Percentiles rank a stretch among this genome's conserved stretches.
These are phyloP conservation scores for Neurospora sp. DNA, from an alignment of 495 filamentous ascomycete genomes.

Conservation along the genomic window DNA sequence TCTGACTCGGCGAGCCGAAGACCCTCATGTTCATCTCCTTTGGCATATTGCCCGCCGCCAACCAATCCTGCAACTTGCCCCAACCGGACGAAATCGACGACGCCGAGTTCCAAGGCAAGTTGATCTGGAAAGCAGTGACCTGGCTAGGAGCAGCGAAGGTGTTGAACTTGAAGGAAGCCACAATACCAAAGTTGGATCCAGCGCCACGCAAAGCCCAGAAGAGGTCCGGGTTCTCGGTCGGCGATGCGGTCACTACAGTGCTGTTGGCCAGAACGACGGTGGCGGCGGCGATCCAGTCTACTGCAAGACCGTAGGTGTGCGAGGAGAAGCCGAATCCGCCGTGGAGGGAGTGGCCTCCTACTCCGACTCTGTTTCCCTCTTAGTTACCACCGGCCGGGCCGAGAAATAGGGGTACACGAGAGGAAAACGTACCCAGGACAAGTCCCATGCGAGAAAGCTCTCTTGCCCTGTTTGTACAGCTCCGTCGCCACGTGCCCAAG, in stretches of 20 bases:
- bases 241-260: slow-evolving; percentile 27
- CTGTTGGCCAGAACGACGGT: slow-evolving; percentile 35
- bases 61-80: slow-evolving; percentile 25
- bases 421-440: slow-evolving; percentile 29
- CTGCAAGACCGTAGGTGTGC: slow-evolving; percentile 31
- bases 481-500: slow-evolving; percentile 31
- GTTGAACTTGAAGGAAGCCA: slow-evolving; percentile 30
- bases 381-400: slow-evolving; percentile 1
- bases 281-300: slow-evolving; percentile 34
- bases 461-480: slow-evolving; percentile 29
- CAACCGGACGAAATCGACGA: slow-evolving; percentile 22
- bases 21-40: slow-evolving; percentile 36
- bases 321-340: slow-evolving; percentile 38
- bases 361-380: slow-evolving; percentile 25
- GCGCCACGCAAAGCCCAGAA: slow-evolving; percentile 38
- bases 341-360: slow-evolving; percentile 35
- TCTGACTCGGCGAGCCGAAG: slow-evolving; percentile 28
- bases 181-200: slow-evolving; percentile 34
- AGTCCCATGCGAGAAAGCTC: slow-evolving; percentile 36
- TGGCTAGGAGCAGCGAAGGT: slow-evolving; percentile 33
- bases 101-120: slow-evolving; percentile 28
- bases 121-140: slow-evolving; percentile 29
- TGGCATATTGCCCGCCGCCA: slow-evolving; percentile 24
- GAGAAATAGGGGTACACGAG: neutral
- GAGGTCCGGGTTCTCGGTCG: slow-evolving; percentile 30